Evolutionary conservation across 805 yeast genomes (phyloP).

Genomic region (Saccharomycopsis fermentans): DNA sequence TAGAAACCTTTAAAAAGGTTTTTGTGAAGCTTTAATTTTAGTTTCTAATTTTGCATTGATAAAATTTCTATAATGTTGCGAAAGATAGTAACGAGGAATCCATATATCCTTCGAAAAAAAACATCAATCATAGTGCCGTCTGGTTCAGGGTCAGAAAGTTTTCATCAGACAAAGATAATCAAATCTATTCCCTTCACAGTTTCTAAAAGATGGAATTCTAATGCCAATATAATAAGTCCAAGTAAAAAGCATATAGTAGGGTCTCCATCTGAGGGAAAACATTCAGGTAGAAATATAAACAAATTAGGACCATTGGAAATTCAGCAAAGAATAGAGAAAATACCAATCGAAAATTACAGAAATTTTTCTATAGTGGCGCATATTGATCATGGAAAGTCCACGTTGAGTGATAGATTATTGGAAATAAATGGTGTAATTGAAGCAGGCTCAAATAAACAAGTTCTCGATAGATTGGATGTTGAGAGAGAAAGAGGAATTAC

Average conservation of each 20-base stretch:
- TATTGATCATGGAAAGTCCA: slow-evolving; percentile 84
- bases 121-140: neutral
- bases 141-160: neutral
- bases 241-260: neutral
- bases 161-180: too few relatives aligned
- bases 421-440: slow-evolving; percentile 86
- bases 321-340: slow-evolving; percentile 25
- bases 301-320: neutral
- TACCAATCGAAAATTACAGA: slow-evolving; percentile 75
- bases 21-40: too few relatives aligned
- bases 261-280: neutral
- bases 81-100: neutral
- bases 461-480: slow-evolving; percentile 84
- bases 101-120: neutral
- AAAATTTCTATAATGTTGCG: neutral
- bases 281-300: neutral
- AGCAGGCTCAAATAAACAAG: slow-evolving; percentile 69
- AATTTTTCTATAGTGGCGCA: slow-evolving; percentile 95
- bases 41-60: too few relatives aligned
- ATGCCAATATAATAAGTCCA: neutral
- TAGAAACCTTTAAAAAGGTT: too few relatives aligned
- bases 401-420: slow-evolving; percentile 76
- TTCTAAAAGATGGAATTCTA: neutral
- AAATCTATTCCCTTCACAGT: neutral
- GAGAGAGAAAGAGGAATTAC: slow-evolving; percentile 96